phyloP scores from a whole-genome alignment of 1,139 yeast species.

The Casaregolazyma lundiana region DNA sequence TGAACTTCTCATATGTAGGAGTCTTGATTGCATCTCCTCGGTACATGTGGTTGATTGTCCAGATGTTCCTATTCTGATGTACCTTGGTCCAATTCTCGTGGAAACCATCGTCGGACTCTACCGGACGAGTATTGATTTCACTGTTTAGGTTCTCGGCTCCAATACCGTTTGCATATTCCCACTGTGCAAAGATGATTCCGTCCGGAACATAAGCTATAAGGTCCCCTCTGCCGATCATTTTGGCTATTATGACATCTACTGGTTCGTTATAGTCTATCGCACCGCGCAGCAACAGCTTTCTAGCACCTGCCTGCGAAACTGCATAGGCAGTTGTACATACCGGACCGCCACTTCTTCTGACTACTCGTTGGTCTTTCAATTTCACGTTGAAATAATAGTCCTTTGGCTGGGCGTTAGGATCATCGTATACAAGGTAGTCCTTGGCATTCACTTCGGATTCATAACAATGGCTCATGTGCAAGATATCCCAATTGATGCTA shows the following conservation, averaged over 20 bases:
- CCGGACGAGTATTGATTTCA: not conserved
- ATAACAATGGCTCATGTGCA: constrained; percentile 10
- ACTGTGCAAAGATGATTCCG: constrained; percentile 16
- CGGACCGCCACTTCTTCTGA: constrained; percentile 10
- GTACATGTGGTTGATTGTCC: constrained; percentile 7
- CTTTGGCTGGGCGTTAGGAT: constrained; percentile 11
- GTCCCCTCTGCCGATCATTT: constrained; percentile 10
- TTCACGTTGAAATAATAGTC: constrained; percentile 5
- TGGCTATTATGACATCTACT: constrained; percentile 14
- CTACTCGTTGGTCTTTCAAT: constrained; percentile 12
- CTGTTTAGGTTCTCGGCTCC: constrained; percentile 12
- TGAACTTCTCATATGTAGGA: not conserved
- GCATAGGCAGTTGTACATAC: constrained; percentile 19
- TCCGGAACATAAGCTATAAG: constrained; percentile 14
- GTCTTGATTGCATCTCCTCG: not conserved
- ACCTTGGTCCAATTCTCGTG: constrained; percentile 4
- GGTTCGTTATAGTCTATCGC: constrained; percentile 15
- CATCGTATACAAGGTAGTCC: constrained; percentile 7
- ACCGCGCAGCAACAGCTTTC: constrained; percentile 15
- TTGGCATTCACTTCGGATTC: not conserved
- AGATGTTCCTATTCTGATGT: constrained; percentile 6
- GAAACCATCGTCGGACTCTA: not conserved
- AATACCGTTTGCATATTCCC: constrained; percentile 16
- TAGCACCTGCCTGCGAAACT: constrained; percentile 15
- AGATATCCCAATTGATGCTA: constrained; percentile 12